Conservation (phyloP, 306 rosid species). For the Astragalus membranaceus region DNA sequence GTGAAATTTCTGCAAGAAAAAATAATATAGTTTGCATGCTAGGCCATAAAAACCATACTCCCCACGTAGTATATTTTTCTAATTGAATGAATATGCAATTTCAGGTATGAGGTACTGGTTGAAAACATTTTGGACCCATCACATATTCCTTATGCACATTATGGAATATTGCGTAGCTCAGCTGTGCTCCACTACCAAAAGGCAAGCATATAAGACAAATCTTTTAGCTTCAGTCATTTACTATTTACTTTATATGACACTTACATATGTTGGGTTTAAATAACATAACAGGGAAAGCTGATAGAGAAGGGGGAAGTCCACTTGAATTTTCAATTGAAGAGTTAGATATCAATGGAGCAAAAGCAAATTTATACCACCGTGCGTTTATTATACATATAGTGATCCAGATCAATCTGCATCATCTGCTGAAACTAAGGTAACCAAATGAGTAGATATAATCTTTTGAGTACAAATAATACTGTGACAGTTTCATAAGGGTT, state of each 20-base stretch:
- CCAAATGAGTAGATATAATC: background rate
- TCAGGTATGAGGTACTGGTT: conserved; percentile 80
- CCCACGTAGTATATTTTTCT: no score
- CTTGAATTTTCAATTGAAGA: conserved; percentile 45
- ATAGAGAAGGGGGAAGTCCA: conserved; percentile 96
- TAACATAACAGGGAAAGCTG: conserved; percentile 51
- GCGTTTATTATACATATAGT: conserved; percentile 48
- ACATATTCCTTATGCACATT: conserved; percentile 82
- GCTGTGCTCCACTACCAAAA: conserved; percentile 41
- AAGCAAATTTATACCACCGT: conserved; percentile 61
- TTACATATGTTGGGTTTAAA: background rate
- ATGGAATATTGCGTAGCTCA: conserved; percentile 55
- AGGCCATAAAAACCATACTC: no score
- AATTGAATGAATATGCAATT: conserved; percentile 22
- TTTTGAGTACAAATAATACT: background rate
- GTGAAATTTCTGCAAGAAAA: background rate
- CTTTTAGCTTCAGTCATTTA: background rate
- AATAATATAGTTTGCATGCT: no score
- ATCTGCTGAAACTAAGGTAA: conserved; percentile 52
- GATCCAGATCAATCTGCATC: conserved; percentile 33
- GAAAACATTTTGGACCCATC: conserved; percentile 97
- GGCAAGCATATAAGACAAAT: conserved; percentile 36
- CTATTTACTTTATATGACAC: background rate
- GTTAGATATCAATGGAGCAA: conserved; percentile 44
- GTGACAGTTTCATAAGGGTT: background rate